These are phyloP conservation scores for Tricharina praecox DNA, from an alignment of 495 filamentous ascomycete genomes.

Conservation along the genomic window DNA sequence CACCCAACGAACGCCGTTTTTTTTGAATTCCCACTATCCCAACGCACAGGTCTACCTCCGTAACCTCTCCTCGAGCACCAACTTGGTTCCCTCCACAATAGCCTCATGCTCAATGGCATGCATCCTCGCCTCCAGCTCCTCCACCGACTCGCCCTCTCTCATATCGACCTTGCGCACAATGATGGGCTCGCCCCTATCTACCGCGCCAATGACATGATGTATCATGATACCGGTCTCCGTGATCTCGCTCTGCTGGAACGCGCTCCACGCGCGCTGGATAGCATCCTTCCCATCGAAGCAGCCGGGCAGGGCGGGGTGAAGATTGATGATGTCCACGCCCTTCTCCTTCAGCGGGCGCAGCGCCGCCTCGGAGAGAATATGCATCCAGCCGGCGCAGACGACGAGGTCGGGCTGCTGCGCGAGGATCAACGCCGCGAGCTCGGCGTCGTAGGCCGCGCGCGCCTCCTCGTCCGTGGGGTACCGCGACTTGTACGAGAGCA, in stretches of 20 bases:
- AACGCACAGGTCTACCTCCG: no score
- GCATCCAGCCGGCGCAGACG: slow-evolving; percentile 56
- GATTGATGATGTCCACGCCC: slow-evolving; percentile 58
- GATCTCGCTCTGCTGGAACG: slow-evolving; percentile 51
- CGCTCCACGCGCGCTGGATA: slow-evolving; percentile 61
- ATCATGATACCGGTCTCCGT: slow-evolving; percentile 80
- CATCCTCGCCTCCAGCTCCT: slow-evolving; percentile 51
- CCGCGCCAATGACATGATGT: slow-evolving; percentile 70
- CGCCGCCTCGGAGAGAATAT: slow-evolving; percentile 46
- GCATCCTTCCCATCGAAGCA: slow-evolving; percentile 63
- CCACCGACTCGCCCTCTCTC: slow-evolving; percentile 45
- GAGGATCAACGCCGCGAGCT: slow-evolving; percentile 55
- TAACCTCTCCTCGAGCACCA: slow-evolving; percentile 35
- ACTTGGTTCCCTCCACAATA: slow-evolving; percentile 49
- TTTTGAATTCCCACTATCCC: no score
- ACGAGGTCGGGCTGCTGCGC: slow-evolving; percentile 52
- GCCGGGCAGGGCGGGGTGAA: slow-evolving; percentile 66
- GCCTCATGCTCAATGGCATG: slow-evolving; percentile 52
- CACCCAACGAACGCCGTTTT: no score
- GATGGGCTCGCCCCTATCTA: slow-evolving; percentile 66
- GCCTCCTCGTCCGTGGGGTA: slow-evolving; percentile 36
- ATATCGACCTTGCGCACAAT: slow-evolving; percentile 55
- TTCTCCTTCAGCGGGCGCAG: slow-evolving; percentile 46
- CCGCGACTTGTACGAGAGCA: slow-evolving; percentile 45
- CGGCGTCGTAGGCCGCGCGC: slow-evolving; percentile 59